Evolutionary conservation across 75 land plant species (phyloP).

Genomic region (Cryptomeria japonica): DNA sequence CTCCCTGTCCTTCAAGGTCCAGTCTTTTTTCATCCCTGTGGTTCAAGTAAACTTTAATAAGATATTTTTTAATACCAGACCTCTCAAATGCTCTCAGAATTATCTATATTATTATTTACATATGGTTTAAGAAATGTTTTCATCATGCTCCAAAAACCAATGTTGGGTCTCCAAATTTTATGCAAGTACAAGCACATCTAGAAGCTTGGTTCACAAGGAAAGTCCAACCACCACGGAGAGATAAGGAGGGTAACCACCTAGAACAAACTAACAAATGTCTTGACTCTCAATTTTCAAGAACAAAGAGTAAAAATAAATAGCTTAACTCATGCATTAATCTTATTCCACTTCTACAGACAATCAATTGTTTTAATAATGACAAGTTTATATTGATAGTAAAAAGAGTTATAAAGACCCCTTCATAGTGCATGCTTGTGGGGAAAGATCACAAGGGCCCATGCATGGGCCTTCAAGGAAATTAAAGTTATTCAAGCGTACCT

Average conservation of each 20-base stretch:
- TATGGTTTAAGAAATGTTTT: not conserved
- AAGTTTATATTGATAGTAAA: no score
- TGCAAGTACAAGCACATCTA: not conserved
- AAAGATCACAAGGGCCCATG: no score
- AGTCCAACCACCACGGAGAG: no score
- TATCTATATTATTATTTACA: not conserved
- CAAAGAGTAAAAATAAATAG: not conserved
- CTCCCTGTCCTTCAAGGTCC: conserved; percentile 1
- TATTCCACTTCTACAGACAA: not conserved
- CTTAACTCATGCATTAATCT: not conserved
- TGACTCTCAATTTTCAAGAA: not conserved
- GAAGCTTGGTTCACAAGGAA: not conserved
- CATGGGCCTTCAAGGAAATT: no score
- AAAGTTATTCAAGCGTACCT: no score
- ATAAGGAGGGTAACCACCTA: not conserved
- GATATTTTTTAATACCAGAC: not conserved
- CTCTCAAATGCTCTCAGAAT: not conserved
- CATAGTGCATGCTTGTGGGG: no score
- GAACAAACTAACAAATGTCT: no score
- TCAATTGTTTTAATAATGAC: not conserved
- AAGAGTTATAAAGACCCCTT: no score
- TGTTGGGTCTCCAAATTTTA: not conserved
- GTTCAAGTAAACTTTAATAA: not conserved
- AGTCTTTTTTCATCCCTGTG: conserved; percentile 6
- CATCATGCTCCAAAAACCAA: not conserved